Evolutionary conservation across 305 asterid species (phyloP), one percentile per base, ranked within the genome.

Genomic region (Fraxinus sp.): DNA sequence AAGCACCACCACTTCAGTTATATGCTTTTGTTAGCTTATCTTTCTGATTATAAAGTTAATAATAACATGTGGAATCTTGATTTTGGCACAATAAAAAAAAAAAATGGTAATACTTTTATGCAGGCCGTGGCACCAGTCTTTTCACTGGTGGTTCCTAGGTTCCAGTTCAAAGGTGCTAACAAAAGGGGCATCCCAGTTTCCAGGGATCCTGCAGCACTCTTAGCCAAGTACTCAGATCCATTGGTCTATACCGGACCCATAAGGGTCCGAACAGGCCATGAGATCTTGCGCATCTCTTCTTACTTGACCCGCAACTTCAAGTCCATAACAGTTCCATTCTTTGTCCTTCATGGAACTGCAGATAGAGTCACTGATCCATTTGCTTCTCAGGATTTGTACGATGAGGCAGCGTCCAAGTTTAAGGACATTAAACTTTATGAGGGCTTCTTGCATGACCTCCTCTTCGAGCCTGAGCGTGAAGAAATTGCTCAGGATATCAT

Each of bases 161-260:
- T 92, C 88, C 99, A 96, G 86, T 96, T 96, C 93, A 96, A 94
- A 90, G 99, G 99, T 80, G 97, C 99, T 33, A 94, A 96, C 89
- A 96, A 92, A 81, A 89, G 97, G 83, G 99, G 99, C 71, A 93
- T 96, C 71, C 98, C 99, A 11, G 98, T 96, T 81, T 90, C 98
- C 44, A 89, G 99, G 66, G 99, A 96, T 77, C 99, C 99, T 33
- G 98, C 94, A 18, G 99, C 99, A 8, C 94, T 96, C 44, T 55
- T 87, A 84, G 99, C 99, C 70, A 96, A 96, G 85, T 96, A 96
- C 90, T 92, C 99, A 2, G 99, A 96, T 83, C 99, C 99, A 0
- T 84, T 96, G 86, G 99, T 96, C 87, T 96, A 96, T 83, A 94
- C 98, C 0, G 99, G 99, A 28, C 97, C 98, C 0, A 90, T 96